These are phyloP conservation scores for Candida jianshihensis DNA, from an alignment of 805 yeast genomes.

Conservation along the genomic window DNA sequence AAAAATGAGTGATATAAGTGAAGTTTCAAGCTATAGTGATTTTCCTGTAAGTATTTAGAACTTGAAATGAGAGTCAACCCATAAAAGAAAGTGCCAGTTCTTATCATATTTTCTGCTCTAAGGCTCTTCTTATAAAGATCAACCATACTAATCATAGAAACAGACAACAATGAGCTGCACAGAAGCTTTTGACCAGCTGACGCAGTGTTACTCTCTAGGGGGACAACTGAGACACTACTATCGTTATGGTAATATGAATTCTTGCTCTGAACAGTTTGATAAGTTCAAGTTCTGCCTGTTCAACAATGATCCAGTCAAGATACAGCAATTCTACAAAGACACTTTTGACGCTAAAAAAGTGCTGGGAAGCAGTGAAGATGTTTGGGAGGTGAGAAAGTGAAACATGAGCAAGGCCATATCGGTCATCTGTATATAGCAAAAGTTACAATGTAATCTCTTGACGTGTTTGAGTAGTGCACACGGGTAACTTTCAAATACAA, in stretches of 20 bases:
- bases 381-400: constrained; percentile 50
- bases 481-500: too few species aligned
- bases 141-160: constrained; percentile 3
- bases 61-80: too few species aligned
- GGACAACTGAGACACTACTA: constrained; percentile 84
- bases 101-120: too few species aligned
- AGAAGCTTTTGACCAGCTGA: constrained; percentile 81
- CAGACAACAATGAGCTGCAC: constrained; percentile 57
- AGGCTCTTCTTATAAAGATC: too few species aligned
- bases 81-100: too few species aligned
- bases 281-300: constrained; percentile 77
- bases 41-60: constrained; percentile 16
- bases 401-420: too few species aligned
- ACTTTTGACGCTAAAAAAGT: constrained; percentile 53
- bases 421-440: constrained; percentile 1
- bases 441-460: too few species aligned
- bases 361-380: constrained; percentile 74
- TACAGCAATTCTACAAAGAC: constrained; percentile 67
- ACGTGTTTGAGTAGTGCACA: neutral
- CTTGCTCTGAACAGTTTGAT: constrained; percentile 62
- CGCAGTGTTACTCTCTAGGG: constrained; percentile 83
- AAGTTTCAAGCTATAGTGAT: constrained; percentile 9
- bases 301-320: constrained; percentile 50
- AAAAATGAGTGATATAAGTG: neutral
- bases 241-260: constrained; percentile 70